A percentile compares a stretch with the other conserved stretches of the same genome.
Conservation (phyloP, 208 protist genomes). For the Crithidia fasciculata region DNA sequence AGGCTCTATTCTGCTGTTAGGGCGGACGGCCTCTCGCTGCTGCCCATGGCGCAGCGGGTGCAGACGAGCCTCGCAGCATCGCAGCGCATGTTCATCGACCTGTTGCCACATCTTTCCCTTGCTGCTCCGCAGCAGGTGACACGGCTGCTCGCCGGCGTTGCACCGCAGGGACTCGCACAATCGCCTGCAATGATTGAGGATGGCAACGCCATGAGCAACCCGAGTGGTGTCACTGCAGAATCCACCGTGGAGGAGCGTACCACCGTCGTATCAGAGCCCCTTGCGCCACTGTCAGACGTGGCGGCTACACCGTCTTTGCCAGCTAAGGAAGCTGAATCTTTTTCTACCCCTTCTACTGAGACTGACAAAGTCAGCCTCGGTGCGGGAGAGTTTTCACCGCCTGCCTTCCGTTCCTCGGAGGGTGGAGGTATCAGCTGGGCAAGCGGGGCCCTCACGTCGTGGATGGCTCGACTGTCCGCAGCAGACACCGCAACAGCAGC, state of each 20-base stretch:
- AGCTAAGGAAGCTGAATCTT: background rate
- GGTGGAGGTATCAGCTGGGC: background rate
- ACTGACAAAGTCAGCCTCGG: too few relatives aligned
- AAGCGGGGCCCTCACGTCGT: background rate
- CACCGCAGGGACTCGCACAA: background rate
- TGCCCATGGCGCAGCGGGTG: background rate
- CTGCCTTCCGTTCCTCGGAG: background rate
- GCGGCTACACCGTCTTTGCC: background rate
- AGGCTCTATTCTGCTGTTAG: conserved; percentile 10
- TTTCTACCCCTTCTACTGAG: too few relatives aligned
- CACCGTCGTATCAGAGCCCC: conserved; percentile 13
- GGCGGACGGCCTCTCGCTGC: background rate
- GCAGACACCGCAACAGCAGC: background rate
- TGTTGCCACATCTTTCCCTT: background rate
- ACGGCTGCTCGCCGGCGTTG: background rate
- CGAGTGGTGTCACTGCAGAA: conserved; percentile 1
- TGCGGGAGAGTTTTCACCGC: too few relatives aligned
- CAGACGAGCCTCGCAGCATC: conserved; percentile 7
- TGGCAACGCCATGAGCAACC: background rate
- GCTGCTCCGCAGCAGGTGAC: background rate
- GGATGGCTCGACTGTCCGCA: conserved; percentile 9
- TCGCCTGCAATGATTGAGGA: too few relatives aligned
- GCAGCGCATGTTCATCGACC: background rate
- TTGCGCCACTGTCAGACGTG: conserved; percentile 9
- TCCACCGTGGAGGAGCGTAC: conserved; percentile 32